A percentile compares a stretch with the other conserved stretches of the same genome.
Evolutionary conservation across 257 asterid genomes (phyloP).

Genomic region (Salvia rosmarinus): DNA sequence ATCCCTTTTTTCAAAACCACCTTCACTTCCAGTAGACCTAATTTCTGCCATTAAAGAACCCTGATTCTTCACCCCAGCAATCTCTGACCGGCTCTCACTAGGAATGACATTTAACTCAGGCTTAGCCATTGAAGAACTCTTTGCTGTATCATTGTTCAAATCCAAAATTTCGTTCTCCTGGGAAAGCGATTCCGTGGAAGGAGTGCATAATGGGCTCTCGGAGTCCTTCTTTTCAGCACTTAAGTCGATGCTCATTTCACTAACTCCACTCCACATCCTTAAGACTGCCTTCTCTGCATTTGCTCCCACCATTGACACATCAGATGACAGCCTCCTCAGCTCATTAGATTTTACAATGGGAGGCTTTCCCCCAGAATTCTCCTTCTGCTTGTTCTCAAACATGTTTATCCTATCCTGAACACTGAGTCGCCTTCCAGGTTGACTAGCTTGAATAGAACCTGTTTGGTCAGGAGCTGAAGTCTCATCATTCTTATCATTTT

Average conservation of each 20-base stretch:
- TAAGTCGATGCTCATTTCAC: slow-evolving; percentile 94
- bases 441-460: slow-evolving; percentile 48
- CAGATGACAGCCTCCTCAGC: slow-evolving; percentile 76
- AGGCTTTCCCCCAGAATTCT: slow-evolving; percentile 71
- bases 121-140: slow-evolving; percentile 44
- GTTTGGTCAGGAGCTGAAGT: slow-evolving; percentile 39
- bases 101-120: slow-evolving; percentile 49
- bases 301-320: slow-evolving; percentile 53
- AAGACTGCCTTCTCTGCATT: slow-evolving; percentile 69
- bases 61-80: slow-evolving; percentile 42
- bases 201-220: slow-evolving; percentile 62
- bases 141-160: slow-evolving; percentile 34
- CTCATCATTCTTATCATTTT: slow-evolving; percentile 43
- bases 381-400: slow-evolving; percentile 93
- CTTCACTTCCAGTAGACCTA: slow-evolving; percentile 36
- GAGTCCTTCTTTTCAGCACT: slow-evolving; percentile 72
- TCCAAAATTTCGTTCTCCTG: slow-evolving; percentile 45
- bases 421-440: slow-evolving; percentile 71
- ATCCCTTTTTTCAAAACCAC: slow-evolving; percentile 42
- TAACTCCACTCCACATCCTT: slow-evolving; percentile 90
- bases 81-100: slow-evolving; percentile 38
- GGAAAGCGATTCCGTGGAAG: slow-evolving; percentile 49
- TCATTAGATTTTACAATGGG: slow-evolving; percentile 62
- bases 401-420: slow-evolving; percentile 87
- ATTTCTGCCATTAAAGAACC: slow-evolving; percentile 6